Evolutionary conservation across 2,329 filamentous ascomycete species (phyloP), one percentile per base, ranked within the genome.

Genomic region (Aspergillus sp.): DNA sequence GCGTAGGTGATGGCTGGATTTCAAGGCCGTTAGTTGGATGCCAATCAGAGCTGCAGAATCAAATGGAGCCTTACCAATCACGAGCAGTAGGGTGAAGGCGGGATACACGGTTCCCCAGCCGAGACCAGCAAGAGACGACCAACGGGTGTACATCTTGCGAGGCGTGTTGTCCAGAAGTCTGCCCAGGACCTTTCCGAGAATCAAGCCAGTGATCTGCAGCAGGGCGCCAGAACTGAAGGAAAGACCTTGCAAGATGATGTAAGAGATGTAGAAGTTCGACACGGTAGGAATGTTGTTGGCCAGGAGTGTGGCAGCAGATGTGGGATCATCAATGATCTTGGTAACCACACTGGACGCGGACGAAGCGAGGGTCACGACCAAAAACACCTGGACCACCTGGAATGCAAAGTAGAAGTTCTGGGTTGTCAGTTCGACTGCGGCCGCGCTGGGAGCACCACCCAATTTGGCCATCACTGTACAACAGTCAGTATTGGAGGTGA

Each of bases 201-300:
- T 72, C 47, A 97, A 80, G 14, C 91, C 90, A 17, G 74, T 77
- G 44, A 88, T 81, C 61, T 95, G 90, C 2, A 95, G 78, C 4
- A 97, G 72, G 1, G 88, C 82, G 44, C 86, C 83, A 0, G 89
- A 82, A 3, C 91, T 88, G 56, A 93, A 85, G 1, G 87, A 87
- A 53, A 97, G 72, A 31, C 93, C 95, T 71, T 97, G 94, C 2
- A 99, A 83, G 29, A 97, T 84, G 60, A 99, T 95, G 75, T 97
- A 99, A 0, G 88, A 90, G 17, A 97, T 87, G 72, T 97, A 99
- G 68, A 97, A 95, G 74, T 96, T 97, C 55, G 91, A 92, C 0
- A 91, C 86, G 51, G 83, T 86, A 16, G 94, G 94, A 5, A 99
- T 78, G 53, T 89, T 88, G 14, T 78, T 65, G 0, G 91, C 87